These are phyloP conservation scores for Pseudomassariella vexata DNA, from an alignment of 2,329 filamentous ascomycete species.

Conservation along the genomic window DNA sequence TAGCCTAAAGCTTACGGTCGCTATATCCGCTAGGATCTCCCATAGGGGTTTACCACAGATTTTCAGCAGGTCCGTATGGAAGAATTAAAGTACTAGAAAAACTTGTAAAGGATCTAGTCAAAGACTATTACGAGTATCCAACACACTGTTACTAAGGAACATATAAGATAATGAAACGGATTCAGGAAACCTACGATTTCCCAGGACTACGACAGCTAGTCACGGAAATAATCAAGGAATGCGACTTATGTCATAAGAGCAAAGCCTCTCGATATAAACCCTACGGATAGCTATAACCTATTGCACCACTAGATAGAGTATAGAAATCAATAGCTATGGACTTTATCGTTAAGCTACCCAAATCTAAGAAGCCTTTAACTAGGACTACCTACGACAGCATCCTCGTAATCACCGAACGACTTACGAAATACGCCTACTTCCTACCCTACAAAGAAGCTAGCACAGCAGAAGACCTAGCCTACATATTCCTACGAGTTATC, in stretches of 20 bases:
- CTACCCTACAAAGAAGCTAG: too few species aligned
- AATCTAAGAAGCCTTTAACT: background rate
- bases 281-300: background rate
- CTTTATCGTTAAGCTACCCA: constrained; percentile 1
- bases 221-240: background rate
- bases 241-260: background rate
- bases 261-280: background rate
- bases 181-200: too few species aligned
- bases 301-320: background rate
- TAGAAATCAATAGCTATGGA: background rate
- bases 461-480: too few species aligned
- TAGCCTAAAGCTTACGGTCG: too few species aligned
- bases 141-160: background rate
- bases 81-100: background rate
- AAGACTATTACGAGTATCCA: background rate
- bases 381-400: background rate
- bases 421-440: too few species aligned
- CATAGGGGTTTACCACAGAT: too few species aligned
- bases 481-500: too few species aligned
- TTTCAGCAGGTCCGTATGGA: too few species aligned
- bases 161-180: too few species aligned
- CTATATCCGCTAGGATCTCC: too few species aligned
- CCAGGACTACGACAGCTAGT: too few species aligned
- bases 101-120: background rate
- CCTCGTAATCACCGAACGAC: too few species aligned